These are phyloP conservation scores for Blastomyces silverae DNA, from an alignment of 2,329 filamentous ascomycete species.

Conservation along the genomic window DNA sequence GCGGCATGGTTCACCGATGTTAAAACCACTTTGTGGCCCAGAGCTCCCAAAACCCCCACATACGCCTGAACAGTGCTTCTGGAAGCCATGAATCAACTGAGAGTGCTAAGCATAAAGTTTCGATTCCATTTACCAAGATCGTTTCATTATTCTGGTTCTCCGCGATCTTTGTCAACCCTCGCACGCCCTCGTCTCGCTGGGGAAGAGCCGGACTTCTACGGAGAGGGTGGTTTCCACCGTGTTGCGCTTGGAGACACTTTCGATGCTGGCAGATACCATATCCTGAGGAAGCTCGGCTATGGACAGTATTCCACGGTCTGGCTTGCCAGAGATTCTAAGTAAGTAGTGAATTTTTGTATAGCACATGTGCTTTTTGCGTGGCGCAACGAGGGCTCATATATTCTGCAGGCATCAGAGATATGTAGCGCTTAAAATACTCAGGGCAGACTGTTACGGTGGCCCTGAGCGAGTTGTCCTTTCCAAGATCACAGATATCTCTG, in stretches of 20 bases:
- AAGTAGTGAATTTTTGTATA: constrained; percentile 15
- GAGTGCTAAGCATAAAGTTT: neutral
- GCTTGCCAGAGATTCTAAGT: constrained; percentile 64
- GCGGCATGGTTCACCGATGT: neutral
- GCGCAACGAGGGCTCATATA: constrained; percentile 16
- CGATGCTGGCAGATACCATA: constrained; percentile 83
- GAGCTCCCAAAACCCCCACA: neutral
- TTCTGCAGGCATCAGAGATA: constrained; percentile 22
- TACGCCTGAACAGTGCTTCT: neutral
- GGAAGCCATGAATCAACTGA: neutral
- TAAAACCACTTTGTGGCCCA: neutral
- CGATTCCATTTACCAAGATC: neutral
- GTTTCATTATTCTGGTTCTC: neutral
- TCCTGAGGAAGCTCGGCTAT: constrained; percentile 89
- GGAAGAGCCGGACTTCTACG: constrained; percentile 93
- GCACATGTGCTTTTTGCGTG: neutral
- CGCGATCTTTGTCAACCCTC: neutral
- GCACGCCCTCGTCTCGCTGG: constrained; percentile 10
- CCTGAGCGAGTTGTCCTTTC: constrained; percentile 23
- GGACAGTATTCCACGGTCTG: constrained; percentile 91
- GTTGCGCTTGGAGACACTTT: constrained; percentile 85
- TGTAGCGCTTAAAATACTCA: constrained; percentile 25
- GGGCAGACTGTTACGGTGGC: constrained; percentile 27
- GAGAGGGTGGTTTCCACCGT: constrained; percentile 89
- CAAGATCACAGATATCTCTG: constrained; percentile 21